These are phyloP conservation scores for Lathyrus oleraceus DNA, from an alignment of 306 rosid species.

Conservation along the genomic window DNA sequence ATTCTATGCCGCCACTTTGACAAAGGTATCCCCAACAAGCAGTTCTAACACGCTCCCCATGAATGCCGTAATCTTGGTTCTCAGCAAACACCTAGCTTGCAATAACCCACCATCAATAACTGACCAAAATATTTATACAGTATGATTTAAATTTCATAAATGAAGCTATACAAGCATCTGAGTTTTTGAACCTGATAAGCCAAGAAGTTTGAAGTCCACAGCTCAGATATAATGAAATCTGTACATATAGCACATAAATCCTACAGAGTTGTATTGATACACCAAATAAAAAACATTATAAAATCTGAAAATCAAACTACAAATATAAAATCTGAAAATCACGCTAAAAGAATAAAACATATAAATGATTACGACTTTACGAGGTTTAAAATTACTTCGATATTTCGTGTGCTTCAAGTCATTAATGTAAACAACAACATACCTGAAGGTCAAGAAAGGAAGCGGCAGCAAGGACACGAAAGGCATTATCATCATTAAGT, in stretches of 20 bases:
- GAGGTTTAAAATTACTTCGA: background rate
- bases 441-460: conserved; percentile 99
- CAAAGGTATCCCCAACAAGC: conserved; percentile 99
- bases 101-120: conserved; percentile 32
- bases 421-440: conserved; percentile 30
- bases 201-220: conserved; percentile 97
- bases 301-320: conserved; percentile 12
- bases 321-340: background rate
- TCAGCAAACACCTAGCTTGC: conserved; percentile 81
- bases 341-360: conserved; percentile 15
- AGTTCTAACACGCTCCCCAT: conserved; percentile 93
- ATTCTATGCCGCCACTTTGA: conserved; percentile 97
- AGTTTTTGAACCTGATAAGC: conserved; percentile 76
- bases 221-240: conserved; percentile 87
- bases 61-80: conserved; percentile 93
- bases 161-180: conserved; percentile 41
- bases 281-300: conserved; percentile 11
- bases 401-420: conserved; percentile 14
- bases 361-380: background rate
- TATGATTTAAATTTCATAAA: conserved; percentile 26
- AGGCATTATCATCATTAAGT: conserved; percentile 84
- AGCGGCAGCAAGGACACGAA: conserved; percentile 96
- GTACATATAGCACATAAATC: conserved; percentile 96
- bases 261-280: conserved; percentile 45
- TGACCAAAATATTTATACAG: conserved; percentile 8